Conservation (phyloP, 768 basidiomycete species). For the Hypsizygus marmoreus region DNA sequence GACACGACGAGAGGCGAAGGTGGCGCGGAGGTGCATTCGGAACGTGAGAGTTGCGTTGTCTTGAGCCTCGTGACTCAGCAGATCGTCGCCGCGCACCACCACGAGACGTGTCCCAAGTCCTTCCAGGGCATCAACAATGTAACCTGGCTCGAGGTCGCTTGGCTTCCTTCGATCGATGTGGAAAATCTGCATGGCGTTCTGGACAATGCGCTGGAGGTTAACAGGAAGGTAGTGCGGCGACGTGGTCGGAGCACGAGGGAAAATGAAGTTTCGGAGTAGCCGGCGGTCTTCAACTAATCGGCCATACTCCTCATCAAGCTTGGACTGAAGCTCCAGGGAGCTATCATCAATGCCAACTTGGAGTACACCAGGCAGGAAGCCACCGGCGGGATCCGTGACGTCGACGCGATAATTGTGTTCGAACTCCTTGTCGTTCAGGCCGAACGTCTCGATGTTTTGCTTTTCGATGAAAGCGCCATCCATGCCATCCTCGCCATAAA, state of each 20-base stretch:
- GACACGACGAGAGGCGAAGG: constrained; percentile 84
- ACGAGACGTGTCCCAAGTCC: constrained; percentile 77
- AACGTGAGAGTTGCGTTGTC: constrained; percentile 89
- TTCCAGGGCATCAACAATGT: constrained; percentile 80
- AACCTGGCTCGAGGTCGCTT: constrained; percentile 85
- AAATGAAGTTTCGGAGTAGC: constrained; percentile 79
- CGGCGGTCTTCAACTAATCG: constrained; percentile 75
- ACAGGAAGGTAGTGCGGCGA: constrained; percentile 89
- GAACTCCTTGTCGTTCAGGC: constrained; percentile 78
- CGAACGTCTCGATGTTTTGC: constrained; percentile 90
- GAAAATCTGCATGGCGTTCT: constrained; percentile 96
- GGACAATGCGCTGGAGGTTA: constrained; percentile 92
- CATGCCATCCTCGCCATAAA: constrained; percentile 99
- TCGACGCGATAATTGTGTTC: constrained; percentile 95
- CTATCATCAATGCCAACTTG: constrained; percentile 88
- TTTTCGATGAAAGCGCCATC: constrained; percentile 97
- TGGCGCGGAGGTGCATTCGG: constrained; percentile 90
- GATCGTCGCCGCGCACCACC: constrained; percentile 86
- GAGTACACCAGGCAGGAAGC: constrained; percentile 77
- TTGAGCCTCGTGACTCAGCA: constrained; percentile 76
- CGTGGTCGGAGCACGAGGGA: constrained; percentile 71
- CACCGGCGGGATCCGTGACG: constrained; percentile 78
- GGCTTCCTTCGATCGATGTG: constrained; percentile 94
- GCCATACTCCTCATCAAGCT: constrained; percentile 72
- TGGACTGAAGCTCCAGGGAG: constrained; percentile 78